Percentiles rank a stretch among this genome's conserved stretches.
phyloP scores from a whole-genome alignment of 495 filamentous ascomycete genomes.

The Neurospora sp. region DNA sequence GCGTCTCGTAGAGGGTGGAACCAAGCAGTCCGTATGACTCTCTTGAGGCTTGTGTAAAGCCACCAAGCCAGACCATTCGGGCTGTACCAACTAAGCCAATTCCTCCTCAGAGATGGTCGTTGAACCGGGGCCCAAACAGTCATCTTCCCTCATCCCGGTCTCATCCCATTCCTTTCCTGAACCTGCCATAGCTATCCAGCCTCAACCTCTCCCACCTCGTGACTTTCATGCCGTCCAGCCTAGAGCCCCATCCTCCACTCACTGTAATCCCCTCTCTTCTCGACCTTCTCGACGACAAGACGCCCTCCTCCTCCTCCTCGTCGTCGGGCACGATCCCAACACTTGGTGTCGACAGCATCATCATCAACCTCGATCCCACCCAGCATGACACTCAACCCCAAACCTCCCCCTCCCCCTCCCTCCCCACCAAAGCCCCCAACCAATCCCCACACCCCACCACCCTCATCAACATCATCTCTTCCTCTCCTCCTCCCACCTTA shows the following conservation, averaged over 20 bases:
- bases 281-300: background rate
- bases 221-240: background rate
- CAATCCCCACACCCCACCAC: conserved; percentile 35
- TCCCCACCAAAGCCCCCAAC: conserved; percentile 33
- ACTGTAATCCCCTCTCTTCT: background rate
- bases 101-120: background rate
- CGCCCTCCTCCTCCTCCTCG: background rate
- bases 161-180: background rate
- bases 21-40: background rate
- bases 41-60: background rate
- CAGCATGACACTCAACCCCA: conserved; percentile 20
- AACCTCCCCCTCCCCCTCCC: conserved; percentile 24
- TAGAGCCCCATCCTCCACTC: background rate
- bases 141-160: background rate
- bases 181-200: background rate
- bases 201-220: background rate
- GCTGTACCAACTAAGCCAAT: background rate
- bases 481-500: conserved; percentile 29
- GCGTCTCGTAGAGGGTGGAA: background rate
- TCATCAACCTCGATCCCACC: background rate
- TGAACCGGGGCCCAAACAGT: background rate
- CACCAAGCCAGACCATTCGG: background rate
- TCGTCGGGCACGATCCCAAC: background rate
- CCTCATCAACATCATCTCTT: conserved; percentile 22
- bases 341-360: background rate